Base-by-base conservation (phyloP, 257 asterid genomes). In the Nicotiana sylvestris region DNA sequence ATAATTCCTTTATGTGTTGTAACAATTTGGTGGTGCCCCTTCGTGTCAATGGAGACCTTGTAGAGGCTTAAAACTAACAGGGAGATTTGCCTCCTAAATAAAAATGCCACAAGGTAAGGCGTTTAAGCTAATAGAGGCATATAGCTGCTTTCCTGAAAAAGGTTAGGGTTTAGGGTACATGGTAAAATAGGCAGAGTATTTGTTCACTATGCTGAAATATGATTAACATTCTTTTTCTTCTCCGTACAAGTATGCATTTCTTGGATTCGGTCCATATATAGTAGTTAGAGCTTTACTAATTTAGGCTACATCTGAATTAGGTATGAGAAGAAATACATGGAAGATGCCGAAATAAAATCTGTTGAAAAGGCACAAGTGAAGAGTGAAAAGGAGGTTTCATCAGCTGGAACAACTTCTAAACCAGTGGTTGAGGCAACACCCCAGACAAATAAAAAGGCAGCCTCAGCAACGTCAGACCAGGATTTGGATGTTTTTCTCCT, bases 401-500 rank as follows among this genome's bases (percentile, higher is more conserved):
- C 89, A 18, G 89, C 84, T 57, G 96, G 85, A 87, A 84, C 88
- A 83, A 82, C 92, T 69, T 82, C 94, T 66, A 88, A 79, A 84
- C 81, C 81, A 60, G 84, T 74, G 25, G 89, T 84, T 66, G 93
- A 78, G 70, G 85, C 58, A 80, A 80, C 87, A 17, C 85, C 91
- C 76, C 88, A 82, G 65, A 90, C 89, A 86, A 90, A 78, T 81
- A 90, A 90, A 68, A 87, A 80, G 85, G 80, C 76, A 30, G 85
- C 88, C 80, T 69, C 92, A 78, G 83, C 91, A 74, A 82, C 92
- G 81, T 87, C 97, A 39, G 99, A 96, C 84, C 94, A 93, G 89
- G 99, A 96, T 89, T 90, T 96, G 91, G 99, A 96, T 85, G 96
- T 92, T 32, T 96, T 94, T 88, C 98, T 96, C 83, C 94, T 96